phyloP scores from a whole-genome alignment of 2,329 filamentous ascomycete species.

The Colletotrichum filicis region DNA sequence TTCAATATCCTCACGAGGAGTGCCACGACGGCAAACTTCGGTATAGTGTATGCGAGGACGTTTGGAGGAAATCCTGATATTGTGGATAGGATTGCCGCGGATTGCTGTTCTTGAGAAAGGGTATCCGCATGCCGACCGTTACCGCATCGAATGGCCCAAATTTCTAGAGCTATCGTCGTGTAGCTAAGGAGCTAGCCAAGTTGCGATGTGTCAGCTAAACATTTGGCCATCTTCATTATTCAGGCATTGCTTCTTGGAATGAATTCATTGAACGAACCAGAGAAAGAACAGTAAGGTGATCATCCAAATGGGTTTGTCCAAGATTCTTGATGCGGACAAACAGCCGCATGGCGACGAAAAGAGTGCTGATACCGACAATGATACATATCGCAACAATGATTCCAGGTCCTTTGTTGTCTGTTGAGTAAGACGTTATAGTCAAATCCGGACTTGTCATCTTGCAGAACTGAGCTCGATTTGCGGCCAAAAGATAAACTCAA shows the following conservation, averaged over 20 bases:
- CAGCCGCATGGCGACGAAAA: background rate
- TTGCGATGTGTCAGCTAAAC: background rate
- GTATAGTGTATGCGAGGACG: conserved; percentile 41
- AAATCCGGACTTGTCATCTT: background rate
- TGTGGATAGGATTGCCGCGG: conserved; percentile 37
- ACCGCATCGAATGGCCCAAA: conserved; percentile 1
- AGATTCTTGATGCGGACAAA: conserved; percentile 13
- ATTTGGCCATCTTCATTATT: no score
- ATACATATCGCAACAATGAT: background rate
- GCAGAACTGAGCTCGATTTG: background rate
- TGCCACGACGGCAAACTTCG: conserved; percentile 42
- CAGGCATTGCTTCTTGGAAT: no score
- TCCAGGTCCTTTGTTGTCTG: background rate
- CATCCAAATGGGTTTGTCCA: conserved; percentile 2
- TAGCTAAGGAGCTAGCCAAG: conserved; percentile 3
- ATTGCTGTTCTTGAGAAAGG: background rate
- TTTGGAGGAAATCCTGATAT: conserved; percentile 41
- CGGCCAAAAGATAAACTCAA: background rate
- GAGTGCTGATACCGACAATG: conserved; percentile 6
- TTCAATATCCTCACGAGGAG: conserved; percentile 41
- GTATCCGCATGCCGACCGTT: conserved; percentile 7
- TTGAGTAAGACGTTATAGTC: background rate
- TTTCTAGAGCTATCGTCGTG: conserved; percentile 8
- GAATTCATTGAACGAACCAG: background rate
- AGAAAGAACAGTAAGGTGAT: background rate